Conservation (phyloP, 108 stramenopile species). For the Nitzschia sp. region DNA sequence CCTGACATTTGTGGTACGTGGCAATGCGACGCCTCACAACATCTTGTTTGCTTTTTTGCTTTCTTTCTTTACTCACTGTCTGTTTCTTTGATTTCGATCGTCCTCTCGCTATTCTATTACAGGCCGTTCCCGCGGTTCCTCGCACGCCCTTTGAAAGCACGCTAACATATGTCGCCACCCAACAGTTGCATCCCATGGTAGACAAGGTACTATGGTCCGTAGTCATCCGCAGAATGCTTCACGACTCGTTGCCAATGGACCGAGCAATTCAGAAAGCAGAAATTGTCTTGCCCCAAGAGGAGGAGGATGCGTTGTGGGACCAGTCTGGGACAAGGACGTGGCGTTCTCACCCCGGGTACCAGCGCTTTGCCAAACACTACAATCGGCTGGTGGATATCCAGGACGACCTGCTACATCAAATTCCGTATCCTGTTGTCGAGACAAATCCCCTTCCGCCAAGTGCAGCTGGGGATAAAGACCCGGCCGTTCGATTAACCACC, state of each 20-base stretch:
- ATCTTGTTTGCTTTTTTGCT: too few relatives aligned
- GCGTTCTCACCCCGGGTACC: conserved; percentile 23
- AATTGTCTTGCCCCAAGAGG: neutral
- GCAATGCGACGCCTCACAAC: neutral
- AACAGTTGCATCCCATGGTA: conserved; percentile 44
- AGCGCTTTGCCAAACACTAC: conserved; percentile 44
- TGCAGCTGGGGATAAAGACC: neutral
- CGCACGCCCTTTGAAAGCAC: conserved; percentile 33
- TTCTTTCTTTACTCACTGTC: too few relatives aligned
- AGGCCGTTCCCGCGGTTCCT: conserved; percentile 29
- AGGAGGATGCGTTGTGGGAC: neutral
- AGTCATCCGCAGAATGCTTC: neutral
- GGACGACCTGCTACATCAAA: conserved; percentile 29
- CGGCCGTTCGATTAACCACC: conserved; percentile 22
- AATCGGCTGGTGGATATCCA: conserved; percentile 51
- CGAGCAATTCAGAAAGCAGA: neutral
- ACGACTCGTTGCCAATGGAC: neutral
- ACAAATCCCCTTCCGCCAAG: neutral
- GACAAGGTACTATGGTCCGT: conserved; percentile 19
- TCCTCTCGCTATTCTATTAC: neutral
- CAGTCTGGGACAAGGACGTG: neutral
- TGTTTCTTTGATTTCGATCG: too few relatives aligned
- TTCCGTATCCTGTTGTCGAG: conserved; percentile 2
- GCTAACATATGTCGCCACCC: conserved; percentile 20
- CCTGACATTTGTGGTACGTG: neutral